Base-by-base conservation (phyloP, 345 rosid genomes). In the Hibiscus mutabilis region DNA sequence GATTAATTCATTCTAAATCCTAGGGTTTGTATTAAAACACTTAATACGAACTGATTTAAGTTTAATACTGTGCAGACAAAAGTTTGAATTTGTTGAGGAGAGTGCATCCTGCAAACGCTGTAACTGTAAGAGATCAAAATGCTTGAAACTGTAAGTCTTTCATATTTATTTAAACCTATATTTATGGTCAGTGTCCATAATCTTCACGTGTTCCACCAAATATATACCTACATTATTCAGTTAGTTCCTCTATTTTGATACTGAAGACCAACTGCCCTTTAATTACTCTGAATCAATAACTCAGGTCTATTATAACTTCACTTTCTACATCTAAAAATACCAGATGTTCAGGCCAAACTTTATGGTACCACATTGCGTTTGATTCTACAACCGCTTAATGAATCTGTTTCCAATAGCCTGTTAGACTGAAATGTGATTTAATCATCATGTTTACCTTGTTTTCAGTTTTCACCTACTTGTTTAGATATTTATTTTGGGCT, bases 61-160 rank as follows among this genome's bases (percentile, higher is more conserved):
- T 74, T 59, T 49, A 44, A 22, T 71, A 53, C 25, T 74, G 40
- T 76, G 75, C 84, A 86, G 90, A 82, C 73, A 6, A 72, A 77
- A 82, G 76, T 14, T 75, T 27, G 84, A 80, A 47, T 57, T 49
- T 69, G 42, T 25, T 6, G 81, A 68, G 29, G 91, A 89, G 81
- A 64, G 58, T 71, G 77, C 74, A 29, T 70, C 82, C 44, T 92
- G 99, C 84, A 95, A 90, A 82, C 92, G 96, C 61, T 95, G 97
- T 66, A 90, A 82, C 69, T 95, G 99, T 74, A 89, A 83, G 82
- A 91, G 86, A 73, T 91, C 97, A 15, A 89, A 87, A 83, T 95
- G 99, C 85, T 82, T 95, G 92, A 95, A 94, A 79, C 91, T 94
- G 98, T 92, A 84, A 88, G 98, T 87, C 66, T 15, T 0, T 53